phyloP scores from a whole-genome alignment of 2,329 filamentous ascomycete genomes.

The Apiospora koreana region DNA sequence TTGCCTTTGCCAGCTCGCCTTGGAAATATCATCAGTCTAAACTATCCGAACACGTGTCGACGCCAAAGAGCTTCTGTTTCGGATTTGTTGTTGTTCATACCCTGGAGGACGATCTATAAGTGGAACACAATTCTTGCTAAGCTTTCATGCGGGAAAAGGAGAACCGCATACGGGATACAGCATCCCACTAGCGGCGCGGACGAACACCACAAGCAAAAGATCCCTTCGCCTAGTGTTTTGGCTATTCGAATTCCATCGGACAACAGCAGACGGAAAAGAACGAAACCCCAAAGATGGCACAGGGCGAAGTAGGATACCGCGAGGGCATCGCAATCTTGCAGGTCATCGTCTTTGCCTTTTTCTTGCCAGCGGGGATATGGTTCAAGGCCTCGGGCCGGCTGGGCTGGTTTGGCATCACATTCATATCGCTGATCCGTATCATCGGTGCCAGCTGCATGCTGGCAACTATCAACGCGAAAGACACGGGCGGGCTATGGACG shows the following conservation, averaged over 20 bases:
- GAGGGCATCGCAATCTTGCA: constrained; percentile 6
- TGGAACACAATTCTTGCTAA: neutral
- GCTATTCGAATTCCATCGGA: neutral
- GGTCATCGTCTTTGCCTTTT: neutral
- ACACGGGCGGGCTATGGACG: neutral
- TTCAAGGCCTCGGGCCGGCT: neutral
- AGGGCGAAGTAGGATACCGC: neutral
- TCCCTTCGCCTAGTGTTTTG: neutral
- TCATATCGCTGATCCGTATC: neutral
- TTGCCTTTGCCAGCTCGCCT: neutral
- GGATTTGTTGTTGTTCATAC: neutral
- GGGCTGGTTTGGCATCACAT: neutral
- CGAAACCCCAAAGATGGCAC: neutral
- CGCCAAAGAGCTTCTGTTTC: neutral
- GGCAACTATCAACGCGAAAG: neutral
- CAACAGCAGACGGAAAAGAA: too few species aligned
- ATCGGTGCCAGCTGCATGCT: constrained; percentile 7
- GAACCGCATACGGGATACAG: neutral
- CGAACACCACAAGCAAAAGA: too few species aligned
- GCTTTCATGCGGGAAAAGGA: neutral
- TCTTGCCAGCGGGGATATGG: constrained; percentile 1
- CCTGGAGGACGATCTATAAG: too few species aligned
- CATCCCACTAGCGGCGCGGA: neutral
- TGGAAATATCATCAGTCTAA: too few species aligned
- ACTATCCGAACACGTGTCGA: too few species aligned